Conservation (phyloP, 495 filamentous ascomycete genomes). For the Lepraria neglecta region DNA sequence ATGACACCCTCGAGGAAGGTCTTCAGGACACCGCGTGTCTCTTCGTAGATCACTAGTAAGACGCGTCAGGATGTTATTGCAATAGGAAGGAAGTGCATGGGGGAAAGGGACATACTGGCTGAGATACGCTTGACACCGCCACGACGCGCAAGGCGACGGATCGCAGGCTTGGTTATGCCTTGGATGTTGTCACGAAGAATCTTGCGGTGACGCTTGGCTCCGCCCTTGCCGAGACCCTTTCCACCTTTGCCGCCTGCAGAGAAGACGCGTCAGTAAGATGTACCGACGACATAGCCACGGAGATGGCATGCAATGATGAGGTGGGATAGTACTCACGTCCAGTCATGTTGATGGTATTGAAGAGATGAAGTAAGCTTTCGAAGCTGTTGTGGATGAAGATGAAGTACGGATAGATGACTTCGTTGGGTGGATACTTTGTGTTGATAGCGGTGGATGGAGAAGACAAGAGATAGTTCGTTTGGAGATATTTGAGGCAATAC, state of each 20-base stretch:
- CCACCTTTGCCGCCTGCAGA: slow-evolving; percentile 84
- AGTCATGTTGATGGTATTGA: slow-evolving; percentile 53
- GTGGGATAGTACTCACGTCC: slow-evolving; percentile 52
- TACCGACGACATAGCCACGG: slow-evolving; percentile 13
- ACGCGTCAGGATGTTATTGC: slow-evolving; percentile 32
- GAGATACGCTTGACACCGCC: slow-evolving; percentile 99
- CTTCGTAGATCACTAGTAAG: slow-evolving; percentile 86
- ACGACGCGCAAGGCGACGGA: slow-evolving; percentile 99
- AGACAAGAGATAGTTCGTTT: slow-evolving; percentile 42
- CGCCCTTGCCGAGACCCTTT: slow-evolving; percentile 98
- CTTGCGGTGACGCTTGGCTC: slow-evolving; percentile 87
- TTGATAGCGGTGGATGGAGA: slow-evolving; percentile 32
- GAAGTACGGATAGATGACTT: slow-evolving; percentile 36
- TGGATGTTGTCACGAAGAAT: slow-evolving; percentile 98
- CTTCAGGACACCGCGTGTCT: slow-evolving; percentile 99
- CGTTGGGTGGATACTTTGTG: slow-evolving; percentile 21
- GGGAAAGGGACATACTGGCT: slow-evolving; percentile 55
- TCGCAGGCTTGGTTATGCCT: slow-evolving; percentile 99
- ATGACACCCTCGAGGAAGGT: slow-evolving; percentile 99
- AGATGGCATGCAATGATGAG: slow-evolving; percentile 22
- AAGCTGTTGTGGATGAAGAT: slow-evolving; percentile 32
- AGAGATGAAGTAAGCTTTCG: slow-evolving; percentile 31
- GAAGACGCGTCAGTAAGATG: slow-evolving; percentile 40
- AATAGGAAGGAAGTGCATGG: neutral
- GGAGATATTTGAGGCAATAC: slow-evolving; percentile 43